Evolutionary conservation across 139 green algal species (phyloP), one percentile per base, ranked within the genome.

Genomic region (Tetradesmus lagerheimii): DNA sequence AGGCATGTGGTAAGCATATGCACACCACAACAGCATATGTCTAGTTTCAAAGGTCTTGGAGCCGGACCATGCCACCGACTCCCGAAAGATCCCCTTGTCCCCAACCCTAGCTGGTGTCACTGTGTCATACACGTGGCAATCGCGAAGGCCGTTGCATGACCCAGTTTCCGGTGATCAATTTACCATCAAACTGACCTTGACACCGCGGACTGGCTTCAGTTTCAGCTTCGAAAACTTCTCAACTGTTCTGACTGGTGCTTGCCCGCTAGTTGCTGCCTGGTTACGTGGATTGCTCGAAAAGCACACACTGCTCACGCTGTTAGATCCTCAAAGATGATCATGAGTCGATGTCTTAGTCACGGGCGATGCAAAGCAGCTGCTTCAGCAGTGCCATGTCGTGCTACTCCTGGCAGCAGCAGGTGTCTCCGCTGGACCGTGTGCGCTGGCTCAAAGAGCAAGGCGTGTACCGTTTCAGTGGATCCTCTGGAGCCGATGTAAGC

Each of bases 401-500:
- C 57, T 71, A 23, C 16, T 71, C 57, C 25, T n/a, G 9, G 57
- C 57, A 71, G 57, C 57, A 71, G 57, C 57, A 71, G 57, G 25
- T 71, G 57, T 71, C 57, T 71, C 31, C 57, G 57, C 57, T 23
- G n/a, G 23, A 71, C 57, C 5, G 25, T 71, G 23, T 71, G 57
- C 57, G 57, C 57, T 71, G 57, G 57, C 57, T 71, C 57, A 71
- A 71, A 79, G 71, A 38, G 71, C n/a, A 79, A 88, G 16, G 83
- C 83, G 27, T 88, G 83, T 31, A 80, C 39, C 38, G 83, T 88
- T 2, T 88, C 83, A 41, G 83, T 88, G 45, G 83, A 88, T 38
- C 83, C 83, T n/a, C 62, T 88, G 62, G 83, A 88, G 35, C 83
- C 64, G 25, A 64, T 77, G 83, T 88, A 64, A 80, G 83, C 37